Evolutionary conservation across 148 eudicot genomes (phyloP).

Genomic region (Heliamphora exappendiculata): DNA sequence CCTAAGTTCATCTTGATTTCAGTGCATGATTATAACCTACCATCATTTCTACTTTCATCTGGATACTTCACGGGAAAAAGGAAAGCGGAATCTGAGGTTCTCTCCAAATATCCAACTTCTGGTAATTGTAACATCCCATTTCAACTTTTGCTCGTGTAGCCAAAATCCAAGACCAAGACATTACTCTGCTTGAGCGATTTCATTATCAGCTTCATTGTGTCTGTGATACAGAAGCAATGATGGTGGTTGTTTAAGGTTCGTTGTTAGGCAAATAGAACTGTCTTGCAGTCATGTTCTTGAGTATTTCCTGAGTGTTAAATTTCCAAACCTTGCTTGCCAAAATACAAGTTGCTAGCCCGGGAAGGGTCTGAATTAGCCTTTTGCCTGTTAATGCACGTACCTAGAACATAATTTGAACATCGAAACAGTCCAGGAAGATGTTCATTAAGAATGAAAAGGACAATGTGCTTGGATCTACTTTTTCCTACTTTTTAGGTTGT

Average conservation of each 20-base stretch:
- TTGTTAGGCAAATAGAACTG: neutral
- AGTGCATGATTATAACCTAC: constrained; percentile 93
- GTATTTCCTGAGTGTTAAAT: neutral
- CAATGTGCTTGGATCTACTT: neutral
- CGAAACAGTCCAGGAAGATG: neutral
- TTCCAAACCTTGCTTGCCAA: neutral
- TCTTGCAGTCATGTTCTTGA: neutral
- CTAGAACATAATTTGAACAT: neutral
- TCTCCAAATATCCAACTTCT: constrained; percentile 71
- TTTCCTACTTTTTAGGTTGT: neutral
- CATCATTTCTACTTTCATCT: constrained; percentile 69
- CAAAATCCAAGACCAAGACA: neutral
- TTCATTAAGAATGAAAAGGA: neutral
- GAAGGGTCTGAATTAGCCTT: neutral
- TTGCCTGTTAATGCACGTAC: neutral
- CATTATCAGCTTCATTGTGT: neutral
- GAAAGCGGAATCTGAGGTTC: constrained; percentile 95
- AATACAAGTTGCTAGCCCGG: neutral
- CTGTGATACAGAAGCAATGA: neutral
- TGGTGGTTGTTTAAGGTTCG: neutral
- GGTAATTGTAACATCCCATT: constrained; percentile 34
- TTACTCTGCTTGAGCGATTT: neutral
- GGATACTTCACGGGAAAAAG: constrained; percentile 92
- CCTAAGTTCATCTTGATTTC: constrained; percentile 90
- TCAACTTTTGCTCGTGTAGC: neutral